Evolutionary conservation across 768 basidiomycete species (phyloP).

Genomic region (Leccinum broughii): DNA sequence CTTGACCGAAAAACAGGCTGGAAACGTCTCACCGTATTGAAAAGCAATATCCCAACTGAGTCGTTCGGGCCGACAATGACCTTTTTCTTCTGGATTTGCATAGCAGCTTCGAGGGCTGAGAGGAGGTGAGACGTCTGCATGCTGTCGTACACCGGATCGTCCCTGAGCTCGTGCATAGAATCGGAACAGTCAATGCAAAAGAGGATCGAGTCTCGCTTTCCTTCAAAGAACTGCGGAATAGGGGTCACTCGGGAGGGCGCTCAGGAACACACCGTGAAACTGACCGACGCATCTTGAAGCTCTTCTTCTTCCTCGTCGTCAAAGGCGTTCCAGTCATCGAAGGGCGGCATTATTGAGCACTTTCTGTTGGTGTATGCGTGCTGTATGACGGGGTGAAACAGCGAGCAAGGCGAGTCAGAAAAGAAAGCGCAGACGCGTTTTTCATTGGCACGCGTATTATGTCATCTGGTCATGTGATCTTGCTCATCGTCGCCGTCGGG

Average conservation of each 20-base stretch:
- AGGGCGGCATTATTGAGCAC: slow-evolving; percentile 52
- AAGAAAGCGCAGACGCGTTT: neutral
- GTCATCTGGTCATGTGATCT: slow-evolving; percentile 24
- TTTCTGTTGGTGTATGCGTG: neutral
- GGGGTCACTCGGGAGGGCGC: slow-evolving; percentile 11
- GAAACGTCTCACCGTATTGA: slow-evolving; percentile 74
- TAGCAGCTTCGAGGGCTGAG: slow-evolving; percentile 76
- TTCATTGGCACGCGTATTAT: slow-evolving; percentile 24
- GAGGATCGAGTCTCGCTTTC: slow-evolving; percentile 83
- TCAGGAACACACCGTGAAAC: slow-evolving; percentile 18
- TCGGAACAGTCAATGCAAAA: slow-evolving; percentile 94
- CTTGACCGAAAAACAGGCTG: neutral
- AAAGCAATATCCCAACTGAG: slow-evolving; percentile 85
- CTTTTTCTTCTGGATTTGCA: slow-evolving; percentile 88
- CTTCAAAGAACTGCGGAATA: slow-evolving; percentile 58
- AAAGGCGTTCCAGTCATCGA: slow-evolving; percentile 78
- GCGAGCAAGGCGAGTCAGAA: slow-evolving; percentile 6
- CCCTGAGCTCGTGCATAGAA: slow-evolving; percentile 78
- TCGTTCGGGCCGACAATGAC: slow-evolving; percentile 88
- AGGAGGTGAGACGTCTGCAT: slow-evolving; percentile 74
- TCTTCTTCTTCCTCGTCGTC: slow-evolving; percentile 86
- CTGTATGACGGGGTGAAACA: neutral
- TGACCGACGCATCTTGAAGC: slow-evolving; percentile 66
- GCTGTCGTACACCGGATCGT: slow-evolving; percentile 65
- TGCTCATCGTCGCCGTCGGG: neutral